Evolutionary conservation across 2,329 filamentous ascomycete genomes (phyloP), one percentile per base, ranked within the genome.

Genomic region (Fusarium abutilonis): DNA sequence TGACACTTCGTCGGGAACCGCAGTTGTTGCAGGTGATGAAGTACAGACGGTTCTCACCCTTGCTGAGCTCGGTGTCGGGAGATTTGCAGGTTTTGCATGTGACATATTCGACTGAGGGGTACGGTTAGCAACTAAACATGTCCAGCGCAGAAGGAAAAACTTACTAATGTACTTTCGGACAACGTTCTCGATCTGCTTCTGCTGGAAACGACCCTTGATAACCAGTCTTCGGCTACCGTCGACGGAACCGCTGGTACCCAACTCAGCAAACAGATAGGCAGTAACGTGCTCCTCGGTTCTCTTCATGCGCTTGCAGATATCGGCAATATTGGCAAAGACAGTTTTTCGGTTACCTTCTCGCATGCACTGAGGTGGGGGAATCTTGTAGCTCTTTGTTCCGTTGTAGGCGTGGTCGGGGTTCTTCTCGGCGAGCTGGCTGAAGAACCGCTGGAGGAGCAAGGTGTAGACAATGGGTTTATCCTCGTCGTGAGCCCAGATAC

Each of bases 261-360:
- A 86, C 79, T 99, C 95, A 68, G 95, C 93, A 79, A 99, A 97
- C 67, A 99, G 81, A 82, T 97, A 98, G 72, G 94, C 90, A 49
- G 93, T 98, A 68, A 99, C 91, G 82, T 97, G 95, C 80, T 99
- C 95, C 75, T 98, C 94, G 64, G 91, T 93, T 78, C 95, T 88
- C 89, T 99, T 99, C 93, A 99, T 98, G 73, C 94, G 89, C 86
- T 97, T 97, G 86, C 93, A 96, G 74, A 99, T 98, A 77, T 99
- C 95, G 76, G 92, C 88, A 75, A 99, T 95, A 83, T 99, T 99
- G 83, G 94, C 95, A 74, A 99, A 99, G 74, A 99, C 97, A 63
- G 95, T 99, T 89, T 96, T 96, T 87, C 97, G 96, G 88, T 99
- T 99, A 77, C 95, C 95, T 93, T 99, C 95, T 82, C 95, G 93